Evolutionary conservation across 2,329 filamentous ascomycete genomes (phyloP), one percentile per base, ranked within the genome.

Genomic region (Alternaria postmessia): DNA sequence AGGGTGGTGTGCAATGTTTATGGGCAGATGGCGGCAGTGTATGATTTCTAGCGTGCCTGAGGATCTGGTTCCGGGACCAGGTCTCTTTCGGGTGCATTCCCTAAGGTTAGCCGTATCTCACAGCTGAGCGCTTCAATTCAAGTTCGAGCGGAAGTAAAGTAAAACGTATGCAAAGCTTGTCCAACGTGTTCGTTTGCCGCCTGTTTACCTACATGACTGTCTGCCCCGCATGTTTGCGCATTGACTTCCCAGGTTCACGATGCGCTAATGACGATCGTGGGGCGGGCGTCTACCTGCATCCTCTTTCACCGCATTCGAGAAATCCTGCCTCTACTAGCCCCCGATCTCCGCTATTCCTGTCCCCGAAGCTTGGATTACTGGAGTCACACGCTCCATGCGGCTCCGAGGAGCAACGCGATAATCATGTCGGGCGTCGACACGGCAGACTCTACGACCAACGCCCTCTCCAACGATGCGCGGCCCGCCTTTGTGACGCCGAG

Each of bases 341-440:
- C 53, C 52, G 24, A 26, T 57, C 28, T 58, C 51, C 59, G 54
- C 60, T 57, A 38, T 55, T 59, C 51, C 47, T 49, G 44, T 38
- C 22, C 30, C 55, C 54, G 43, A 60, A 42, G 55, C 54, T 51
- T 48, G 42, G 38, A 58, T 44, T 41, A 42, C 57, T 55, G 43
- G 58, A 61, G 56, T 59, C 59, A 57, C 51, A 49, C 46, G 58
- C 67, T 64, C 59, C 73, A 79, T 78, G 77, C 71, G 70, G 75
- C 73, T 75, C 70, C 72, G 65, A 66, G 65, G 71, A 73, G 74
- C 72, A 68, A 64, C 69, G 65, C 68, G 68, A 72, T 65, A 72
- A 75, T 66, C 57, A 79, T 79, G 76, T 77, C 77, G 69, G 77
- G 74, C 70, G 70, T 70, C 70, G 76, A 77, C 68, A 68, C 67